Evolutionary conservation across 306 rosid species (phyloP), one percentile per base, ranked within the genome.

Genomic region (Trifolium subterraneum): DNA sequence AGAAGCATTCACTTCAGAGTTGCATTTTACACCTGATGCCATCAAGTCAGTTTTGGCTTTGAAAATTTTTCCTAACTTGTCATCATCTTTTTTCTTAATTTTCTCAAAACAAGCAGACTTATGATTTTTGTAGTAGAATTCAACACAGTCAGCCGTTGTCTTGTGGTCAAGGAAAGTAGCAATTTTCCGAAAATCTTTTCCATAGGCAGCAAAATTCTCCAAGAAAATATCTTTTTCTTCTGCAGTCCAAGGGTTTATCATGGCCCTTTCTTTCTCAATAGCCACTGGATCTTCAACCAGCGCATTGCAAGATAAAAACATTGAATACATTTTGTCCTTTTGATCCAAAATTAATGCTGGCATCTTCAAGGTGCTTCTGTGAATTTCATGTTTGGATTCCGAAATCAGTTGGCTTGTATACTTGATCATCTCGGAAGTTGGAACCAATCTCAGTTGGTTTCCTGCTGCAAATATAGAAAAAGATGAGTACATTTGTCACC

Each of bases 81-180:
- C 71, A 52, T 42, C 31, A 74, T 85, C 87, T 62, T 78, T 79
- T 78, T 85, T 88, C 71, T 78, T 86, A 29, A 73, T 81, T 82
- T 88, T 90, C 81, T 76, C 72, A 52, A 90, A 90, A 78, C 80
- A 79, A 55, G 74, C 90, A 51, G 92, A 85, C 76, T 94, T 94
- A 48, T 92, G 93, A 45, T 85, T 86, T 80, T 86, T 94, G 88
- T 92, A 94, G 75, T 94, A 94, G 79, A 92, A 92, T 71, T 88
- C 90, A 11, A 94, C 88, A 84, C 97, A 94, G 54, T 94, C 99
- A 1, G 99, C 97, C 1, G 82, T 90, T 60, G 99, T 92, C 83
- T 92, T 92, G 84, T 88, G 93, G 54, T 86, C 83, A 19, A 94
- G 88, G 72, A 85, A 94, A 44, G 90, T 90, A 55, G 99, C 86